Evolutionary conservation across 2,329 filamentous ascomycete species (phyloP).

Genomic region (Colletotrichum filicis): DNA sequence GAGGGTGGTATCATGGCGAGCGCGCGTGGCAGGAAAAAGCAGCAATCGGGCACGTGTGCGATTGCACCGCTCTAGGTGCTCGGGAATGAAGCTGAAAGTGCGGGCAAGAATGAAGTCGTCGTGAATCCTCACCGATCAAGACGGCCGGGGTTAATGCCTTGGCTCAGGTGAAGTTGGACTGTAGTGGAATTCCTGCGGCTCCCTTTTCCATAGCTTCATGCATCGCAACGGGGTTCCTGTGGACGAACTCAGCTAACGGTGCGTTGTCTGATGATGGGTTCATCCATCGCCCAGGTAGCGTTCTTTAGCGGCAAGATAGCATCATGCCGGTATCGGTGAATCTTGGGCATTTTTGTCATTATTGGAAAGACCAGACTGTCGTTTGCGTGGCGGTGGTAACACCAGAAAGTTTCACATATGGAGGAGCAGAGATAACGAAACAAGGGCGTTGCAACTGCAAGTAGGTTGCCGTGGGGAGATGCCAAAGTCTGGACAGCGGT

Average conservation of each 20-base stretch:
- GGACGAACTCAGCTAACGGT: neutral
- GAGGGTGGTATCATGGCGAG: constrained; percentile 26
- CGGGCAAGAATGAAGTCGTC: constrained; percentile 14
- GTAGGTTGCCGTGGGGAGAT: constrained; percentile 10
- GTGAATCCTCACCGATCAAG: constrained; percentile 5
- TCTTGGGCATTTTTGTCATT: neutral
- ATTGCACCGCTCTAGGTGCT: constrained; percentile 2
- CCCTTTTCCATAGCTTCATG: constrained; percentile 23
- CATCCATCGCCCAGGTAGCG: neutral
- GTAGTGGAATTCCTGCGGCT: constrained; percentile 1
- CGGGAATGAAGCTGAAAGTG: constrained; percentile 3
- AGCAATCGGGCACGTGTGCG: constrained; percentile 27
- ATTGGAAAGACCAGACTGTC: neutral
- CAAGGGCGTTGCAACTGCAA: neutral
- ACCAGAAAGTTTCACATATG: constrained; percentile 7
- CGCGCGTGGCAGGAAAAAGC: constrained; percentile 21
- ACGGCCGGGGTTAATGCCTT: constrained; percentile 3
- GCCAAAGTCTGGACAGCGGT: neutral
- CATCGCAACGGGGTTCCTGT: constrained; percentile 7
- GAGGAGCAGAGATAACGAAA: constrained; percentile 1
- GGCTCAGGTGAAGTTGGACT: constrained; percentile 14
- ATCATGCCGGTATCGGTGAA: constrained; percentile 27
- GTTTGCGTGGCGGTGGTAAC: neutral
- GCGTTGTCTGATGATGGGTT: neutral
- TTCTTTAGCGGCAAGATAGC: neutral